Evolutionary conservation across 345 rosid species (phyloP).

Genomic region (Hypericum perforatum): DNA sequence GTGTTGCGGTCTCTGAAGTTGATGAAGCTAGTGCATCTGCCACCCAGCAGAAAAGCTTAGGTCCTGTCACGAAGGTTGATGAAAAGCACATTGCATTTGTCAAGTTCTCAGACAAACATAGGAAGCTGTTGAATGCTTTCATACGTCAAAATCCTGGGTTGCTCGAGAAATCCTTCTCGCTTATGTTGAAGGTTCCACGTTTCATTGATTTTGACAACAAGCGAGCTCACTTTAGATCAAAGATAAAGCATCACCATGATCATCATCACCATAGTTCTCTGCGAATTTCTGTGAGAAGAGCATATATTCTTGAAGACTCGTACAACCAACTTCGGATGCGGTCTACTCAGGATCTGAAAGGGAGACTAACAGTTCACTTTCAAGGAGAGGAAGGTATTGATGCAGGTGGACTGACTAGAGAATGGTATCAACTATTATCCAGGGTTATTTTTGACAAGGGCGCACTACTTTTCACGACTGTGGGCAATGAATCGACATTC

Average conservation of each 20-base stretch:
- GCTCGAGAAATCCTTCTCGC: conserved; percentile 95
- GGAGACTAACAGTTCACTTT: conserved; percentile 85
- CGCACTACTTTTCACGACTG: conserved; percentile 88
- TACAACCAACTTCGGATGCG: conserved; percentile 91
- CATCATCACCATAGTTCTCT: conserved; percentile 71
- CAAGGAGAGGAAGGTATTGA: conserved; percentile 99
- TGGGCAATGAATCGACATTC: conserved; percentile 94
- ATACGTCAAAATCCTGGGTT: conserved; percentile 86
- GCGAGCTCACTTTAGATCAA: conserved; percentile 83
- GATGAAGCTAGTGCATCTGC: conserved; percentile 51
- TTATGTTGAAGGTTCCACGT: conserved; percentile 89
- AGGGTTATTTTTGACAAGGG: conserved; percentile 95
- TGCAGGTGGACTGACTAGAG: conserved; percentile 99
- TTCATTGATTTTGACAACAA: conserved; percentile 94
- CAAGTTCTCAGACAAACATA: conserved; percentile 85
- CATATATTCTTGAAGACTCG: conserved; percentile 94
- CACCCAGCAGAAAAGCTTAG: conserved; percentile 45
- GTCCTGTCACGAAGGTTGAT: conserved; percentile 46
- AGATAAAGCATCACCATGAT: conserved; percentile 89
- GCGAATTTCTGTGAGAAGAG: conserved; percentile 89
- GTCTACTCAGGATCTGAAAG: conserved; percentile 74
- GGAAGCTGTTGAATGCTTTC: conserved; percentile 85
- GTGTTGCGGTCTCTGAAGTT: conserved; percentile 41
- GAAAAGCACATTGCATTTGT: conserved; percentile 74
- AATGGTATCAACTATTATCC: conserved; percentile 95